phyloP scores from a whole-genome alignment of 495 filamentous ascomycete genomes.

The Chaetomium fimeti region DNA sequence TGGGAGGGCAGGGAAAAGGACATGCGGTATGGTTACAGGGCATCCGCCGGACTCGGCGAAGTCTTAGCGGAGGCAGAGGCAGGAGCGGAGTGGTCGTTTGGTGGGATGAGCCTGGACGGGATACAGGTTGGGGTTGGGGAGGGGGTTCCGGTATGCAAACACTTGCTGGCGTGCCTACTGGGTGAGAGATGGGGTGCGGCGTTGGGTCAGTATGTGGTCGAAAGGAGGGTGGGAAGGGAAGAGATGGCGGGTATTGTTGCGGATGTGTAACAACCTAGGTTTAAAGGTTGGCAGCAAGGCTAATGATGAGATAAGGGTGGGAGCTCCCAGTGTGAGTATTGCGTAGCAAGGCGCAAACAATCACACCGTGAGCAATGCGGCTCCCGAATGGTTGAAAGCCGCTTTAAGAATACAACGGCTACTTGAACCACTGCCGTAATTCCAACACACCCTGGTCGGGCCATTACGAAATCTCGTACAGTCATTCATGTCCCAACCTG shows the following conservation, averaged over 20 bases:
- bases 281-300: neutral
- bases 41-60: neutral
- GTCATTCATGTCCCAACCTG: constrained; percentile 4
- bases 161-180: constrained; percentile 80
- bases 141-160: constrained; percentile 71
- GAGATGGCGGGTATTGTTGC: constrained; percentile 78
- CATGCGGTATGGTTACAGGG: neutral
- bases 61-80: neutral
- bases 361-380: neutral
- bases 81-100: constrained; percentile 39
- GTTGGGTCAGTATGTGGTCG: constrained; percentile 55
- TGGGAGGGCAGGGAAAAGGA: neutral
- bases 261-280: constrained; percentile 51
- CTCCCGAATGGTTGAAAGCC: too few species aligned
- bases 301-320: neutral
- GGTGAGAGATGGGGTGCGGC: constrained; percentile 62
- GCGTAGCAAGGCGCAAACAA: neutral
- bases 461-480: constrained; percentile 30
- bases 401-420: neutral
- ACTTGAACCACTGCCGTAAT: constrained; percentile 18
- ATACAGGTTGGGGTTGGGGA: constrained; percentile 33
- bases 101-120: constrained; percentile 39
- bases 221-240: constrained; percentile 55
- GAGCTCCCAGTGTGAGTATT: neutral
- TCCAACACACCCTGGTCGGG: constrained; percentile 32